phyloP scores from a whole-genome alignment of 495 filamentous ascomycete genomes.

The Aspergillus diversus region DNA sequence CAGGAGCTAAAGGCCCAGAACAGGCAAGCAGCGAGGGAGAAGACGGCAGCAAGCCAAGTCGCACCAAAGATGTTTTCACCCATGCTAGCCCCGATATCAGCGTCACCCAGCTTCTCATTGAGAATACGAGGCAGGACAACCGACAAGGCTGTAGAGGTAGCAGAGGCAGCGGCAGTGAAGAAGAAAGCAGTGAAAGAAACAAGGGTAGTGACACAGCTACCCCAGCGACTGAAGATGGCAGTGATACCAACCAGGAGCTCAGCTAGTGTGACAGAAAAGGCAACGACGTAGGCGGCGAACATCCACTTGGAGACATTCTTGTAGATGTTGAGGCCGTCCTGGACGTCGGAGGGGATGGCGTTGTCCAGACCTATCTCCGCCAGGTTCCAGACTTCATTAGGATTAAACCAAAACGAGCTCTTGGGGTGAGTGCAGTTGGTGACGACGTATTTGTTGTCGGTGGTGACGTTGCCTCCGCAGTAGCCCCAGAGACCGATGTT shows the following conservation, averaged over 20 bases:
- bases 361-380: slow-evolving; percentile 55
- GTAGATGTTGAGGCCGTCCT: slow-evolving; percentile 71
- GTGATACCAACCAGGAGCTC: slow-evolving; percentile 71
- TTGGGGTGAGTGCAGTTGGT: slow-evolving; percentile 59
- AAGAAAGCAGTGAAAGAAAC: slow-evolving; percentile 63
- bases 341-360: slow-evolving; percentile 65
- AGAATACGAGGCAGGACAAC: slow-evolving; percentile 61
- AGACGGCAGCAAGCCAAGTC: slow-evolving; percentile 79
- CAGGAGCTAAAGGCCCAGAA: slow-evolving; percentile 93
- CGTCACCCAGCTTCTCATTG: slow-evolving; percentile 63
- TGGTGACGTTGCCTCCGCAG: slow-evolving; percentile 69
- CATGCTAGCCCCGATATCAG: slow-evolving; percentile 64
- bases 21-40: slow-evolving; percentile 69
- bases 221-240: slow-evolving; percentile 69
- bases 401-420: slow-evolving; percentile 77
- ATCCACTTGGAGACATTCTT: slow-evolving; percentile 77
- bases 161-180: slow-evolving; percentile 58
- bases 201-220: slow-evolving; percentile 77
- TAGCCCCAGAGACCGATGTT: slow-evolving; percentile 84
- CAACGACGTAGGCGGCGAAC: slow-evolving; percentile 70
- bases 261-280: slow-evolving; percentile 68
- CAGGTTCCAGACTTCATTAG: slow-evolving; percentile 62
- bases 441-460: slow-evolving; percentile 37
- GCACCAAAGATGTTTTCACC: slow-evolving; percentile 68
- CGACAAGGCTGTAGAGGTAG: slow-evolving; percentile 65